Evolutionary conservation across 768 basidiomycete species (phyloP), one percentile per base, ranked within the genome.

Genomic region (Rhodotorula sphaerocarpa): DNA sequence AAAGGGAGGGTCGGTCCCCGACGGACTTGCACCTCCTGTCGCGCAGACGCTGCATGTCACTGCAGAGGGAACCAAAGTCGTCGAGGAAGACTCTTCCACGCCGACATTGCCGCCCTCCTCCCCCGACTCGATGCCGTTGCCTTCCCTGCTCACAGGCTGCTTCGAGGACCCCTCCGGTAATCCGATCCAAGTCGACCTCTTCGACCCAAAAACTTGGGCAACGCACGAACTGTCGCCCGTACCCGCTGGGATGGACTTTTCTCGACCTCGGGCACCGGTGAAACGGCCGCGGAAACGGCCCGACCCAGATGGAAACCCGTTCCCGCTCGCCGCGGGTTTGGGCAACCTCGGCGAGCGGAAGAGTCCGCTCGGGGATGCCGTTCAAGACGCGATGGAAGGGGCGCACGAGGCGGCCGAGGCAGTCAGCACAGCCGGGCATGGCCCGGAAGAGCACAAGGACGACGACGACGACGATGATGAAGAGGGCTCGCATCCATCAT

Each of bases 81-180:
- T 7, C n/a, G 23, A 28, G 5, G 18, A 18, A 10, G 25, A 25
- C 25, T 27, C 46, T 18, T 25, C 10, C 42, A 45, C 36, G 41
- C 53, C 27, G 42, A 31, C 31, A n/a, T 34, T 28, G 25, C 20
- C 46, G 36, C 42, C 52, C n/a, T 45, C 44, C 33, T 15, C 20
- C 12, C 23, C n/a, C 34, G 10, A 21, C 34, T 34, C 50, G 21
- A 50, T 51, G 31, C 54, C 53, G 3, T 54, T 65, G 27, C 9
- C 14, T 6, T 48, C 58, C 20, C 55, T 65, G 28, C 50, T 65
- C 28, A 20, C n/a, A 16, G 58, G 58, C 6, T 67, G 65, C 55
- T 71, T 71, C 65, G 62, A 71, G 27, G 55, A 57, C 23, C 58
- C 62, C 20, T 15, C 28, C 0, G 67, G 70, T 27, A n/a, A 43